A percentile compares a stretch with the other conserved stretches of the same genome.
Conservation (phyloP, 225 moss, liverwort and hornwort genomes). For the Pseudisothecium myosuroides region DNA sequence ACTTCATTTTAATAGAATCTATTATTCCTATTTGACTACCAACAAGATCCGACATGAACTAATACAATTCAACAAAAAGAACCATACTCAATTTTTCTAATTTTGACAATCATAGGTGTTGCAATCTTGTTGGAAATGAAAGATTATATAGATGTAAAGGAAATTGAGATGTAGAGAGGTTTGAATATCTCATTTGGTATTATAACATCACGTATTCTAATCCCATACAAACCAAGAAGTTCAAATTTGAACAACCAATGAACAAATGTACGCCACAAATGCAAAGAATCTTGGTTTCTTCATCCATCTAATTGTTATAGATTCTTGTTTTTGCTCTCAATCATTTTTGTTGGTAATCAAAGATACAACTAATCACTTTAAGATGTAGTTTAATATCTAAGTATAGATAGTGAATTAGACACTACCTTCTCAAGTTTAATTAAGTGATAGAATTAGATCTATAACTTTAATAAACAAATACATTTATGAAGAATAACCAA, state of each 20-base stretch:
- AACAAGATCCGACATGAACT: not conserved
- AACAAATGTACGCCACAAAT: rapidly evolving
- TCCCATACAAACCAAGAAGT: not conserved
- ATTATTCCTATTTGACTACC: not conserved
- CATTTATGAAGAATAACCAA: too few relatives aligned
- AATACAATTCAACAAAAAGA: not conserved
- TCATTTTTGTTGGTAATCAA: too few relatives aligned
- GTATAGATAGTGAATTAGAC: too few relatives aligned
- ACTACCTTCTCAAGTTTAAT: too few relatives aligned
- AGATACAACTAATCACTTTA: too few relatives aligned
- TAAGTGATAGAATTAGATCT: too few relatives aligned
- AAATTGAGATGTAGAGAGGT: not conserved
- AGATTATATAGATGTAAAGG: not conserved
- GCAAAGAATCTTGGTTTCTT: not conserved
- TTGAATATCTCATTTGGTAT: not conserved
- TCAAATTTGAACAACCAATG: not conserved
- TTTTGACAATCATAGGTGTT: not conserved
- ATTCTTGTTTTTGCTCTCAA: too few relatives aligned
- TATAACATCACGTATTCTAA: not conserved
- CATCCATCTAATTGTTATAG: not conserved
- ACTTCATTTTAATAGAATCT: not conserved
- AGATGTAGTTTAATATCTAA: too few relatives aligned
- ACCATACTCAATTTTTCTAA: too few relatives aligned
- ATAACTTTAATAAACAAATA: too few relatives aligned
- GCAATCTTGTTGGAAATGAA: not conserved